A percentile compares a stretch with the other conserved stretches of the same genome.
phyloP scores from a whole-genome alignment of 495 filamentous ascomycete species.

The Rhizodiscina lignyota region DNA sequence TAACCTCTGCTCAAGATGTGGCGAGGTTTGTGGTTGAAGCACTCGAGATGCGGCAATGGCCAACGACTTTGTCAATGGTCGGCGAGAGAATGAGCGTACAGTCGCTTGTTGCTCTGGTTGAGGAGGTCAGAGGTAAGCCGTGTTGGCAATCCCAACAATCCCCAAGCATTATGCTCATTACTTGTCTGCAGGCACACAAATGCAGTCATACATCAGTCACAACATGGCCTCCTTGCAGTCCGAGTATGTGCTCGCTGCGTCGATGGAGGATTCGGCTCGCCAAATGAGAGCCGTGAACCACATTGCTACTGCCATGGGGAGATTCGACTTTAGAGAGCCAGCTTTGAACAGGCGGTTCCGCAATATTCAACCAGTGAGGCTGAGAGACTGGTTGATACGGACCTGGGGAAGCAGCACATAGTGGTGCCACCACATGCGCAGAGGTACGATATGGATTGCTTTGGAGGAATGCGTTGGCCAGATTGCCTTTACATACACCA shows the following conservation, averaged over 20 bases:
- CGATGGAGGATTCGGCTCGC: conserved; percentile 9
- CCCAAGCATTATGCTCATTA: not conserved
- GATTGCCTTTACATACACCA: too few species aligned
- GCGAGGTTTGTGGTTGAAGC: conserved; percentile 48
- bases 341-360: conserved; percentile 27
- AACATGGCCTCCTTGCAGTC: conserved; percentile 12
- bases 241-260: conserved; percentile 15
- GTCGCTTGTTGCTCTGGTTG: conserved; percentile 11
- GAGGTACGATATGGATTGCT: too few species aligned
- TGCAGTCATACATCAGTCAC: conserved; percentile 2
- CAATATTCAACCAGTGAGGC: conserved; percentile 21
- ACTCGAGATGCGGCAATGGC: conserved; percentile 44
- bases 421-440: too few species aligned
- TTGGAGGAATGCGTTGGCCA: too few species aligned
- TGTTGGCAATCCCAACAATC: not conserved
- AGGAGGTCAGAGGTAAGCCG: conserved; percentile 15
- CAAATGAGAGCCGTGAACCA: conserved; percentile 20
- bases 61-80: conserved; percentile 45
- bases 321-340: conserved; percentile 28
- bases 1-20: conserved; percentile 53
- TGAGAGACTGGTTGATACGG: conserved; percentile 25
- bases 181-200: not conserved
- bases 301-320: conserved; percentile 30
- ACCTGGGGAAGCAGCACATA: too few species aligned
- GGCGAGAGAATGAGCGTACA: conserved; percentile 35